Evolutionary conservation across 371 early-diverging fungal species (phyloP).

Genomic region (Rhizopus stolonifer): DNA sequence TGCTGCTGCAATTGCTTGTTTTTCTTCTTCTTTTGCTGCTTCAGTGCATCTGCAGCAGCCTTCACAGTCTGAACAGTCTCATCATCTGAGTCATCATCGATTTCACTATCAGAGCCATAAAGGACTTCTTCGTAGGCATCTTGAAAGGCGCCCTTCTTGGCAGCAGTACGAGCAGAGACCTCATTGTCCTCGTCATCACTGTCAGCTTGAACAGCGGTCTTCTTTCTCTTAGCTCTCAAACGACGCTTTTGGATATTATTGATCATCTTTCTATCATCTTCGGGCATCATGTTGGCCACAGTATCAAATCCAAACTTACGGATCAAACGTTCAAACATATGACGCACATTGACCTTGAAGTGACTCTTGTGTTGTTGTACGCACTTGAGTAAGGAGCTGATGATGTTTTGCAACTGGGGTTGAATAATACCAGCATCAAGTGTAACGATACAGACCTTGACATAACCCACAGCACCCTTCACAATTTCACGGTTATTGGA

Average conservation of each 20-base stretch:
- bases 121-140: conserved; percentile 88
- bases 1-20: conserved; percentile 12
- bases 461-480: conserved; percentile 87
- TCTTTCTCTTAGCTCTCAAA: conserved; percentile 81
- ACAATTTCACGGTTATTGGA: conserved; percentile 89
- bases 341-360: conserved; percentile 88
- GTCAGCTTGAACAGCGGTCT: conserved; percentile 50
- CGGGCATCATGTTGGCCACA: conserved; percentile 80
- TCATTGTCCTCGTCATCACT: conserved; percentile 53
- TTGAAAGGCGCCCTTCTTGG: conserved; percentile 55
- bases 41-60: conserved; percentile 28
- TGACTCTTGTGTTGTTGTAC: conserved; percentile 84
- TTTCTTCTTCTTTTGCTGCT: conserved; percentile 52
- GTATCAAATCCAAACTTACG: conserved; percentile 79
- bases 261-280: conserved; percentile 86
- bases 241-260: conserved; percentile 91
- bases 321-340: conserved; percentile 90
- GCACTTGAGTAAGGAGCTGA: conserved; percentile 75
- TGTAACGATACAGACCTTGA: conserved; percentile 90
- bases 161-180: conserved; percentile 34
- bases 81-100: conserved; percentile 69
- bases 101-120: conserved; percentile 89
- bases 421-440: conserved; percentile 68
- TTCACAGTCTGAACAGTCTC: conserved; percentile 35
- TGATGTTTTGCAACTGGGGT: conserved; percentile 64